Conservation (phyloP, 2,329 filamentous ascomycete genomes). For the Torrubiellomyces zombiae region DNA sequence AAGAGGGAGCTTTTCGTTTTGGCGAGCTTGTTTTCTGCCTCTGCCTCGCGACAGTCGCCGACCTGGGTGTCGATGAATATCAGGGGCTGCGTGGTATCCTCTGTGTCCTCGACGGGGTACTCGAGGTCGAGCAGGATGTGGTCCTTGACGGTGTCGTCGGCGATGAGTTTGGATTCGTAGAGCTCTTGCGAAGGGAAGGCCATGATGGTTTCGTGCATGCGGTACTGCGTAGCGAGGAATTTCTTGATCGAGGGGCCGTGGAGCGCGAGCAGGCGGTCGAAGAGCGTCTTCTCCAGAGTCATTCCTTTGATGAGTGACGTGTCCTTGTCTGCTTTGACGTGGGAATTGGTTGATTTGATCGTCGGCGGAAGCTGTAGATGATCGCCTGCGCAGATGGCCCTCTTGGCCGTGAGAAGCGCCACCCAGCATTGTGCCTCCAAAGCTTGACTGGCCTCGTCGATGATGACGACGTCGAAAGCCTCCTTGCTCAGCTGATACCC, state of each 20-base stretch:
- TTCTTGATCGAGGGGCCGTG: conserved; percentile 75
- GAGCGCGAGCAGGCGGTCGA: conserved; percentile 69
- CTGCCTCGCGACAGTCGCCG: conserved; percentile 73
- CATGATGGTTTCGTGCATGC: conserved; percentile 96
- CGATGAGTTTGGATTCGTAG: conserved; percentile 68
- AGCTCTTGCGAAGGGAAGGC: conserved; percentile 77
- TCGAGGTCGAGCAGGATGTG: conserved; percentile 62
- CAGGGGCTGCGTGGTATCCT: conserved; percentile 75
- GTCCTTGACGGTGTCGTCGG: conserved; percentile 60
- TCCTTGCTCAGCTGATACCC: conserved; percentile 66
- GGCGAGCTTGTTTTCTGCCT: conserved; percentile 45
- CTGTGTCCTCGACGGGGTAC: conserved; percentile 61
- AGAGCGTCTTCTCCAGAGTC: conserved; percentile 75
- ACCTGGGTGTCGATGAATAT: conserved; percentile 96
- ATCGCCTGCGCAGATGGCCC: conserved; percentile 83
- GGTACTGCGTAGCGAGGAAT: conserved; percentile 94
- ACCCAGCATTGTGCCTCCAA: conserved; percentile 97
- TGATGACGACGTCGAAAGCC: conserved; percentile 81
- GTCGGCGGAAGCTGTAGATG: conserved; percentile 89
- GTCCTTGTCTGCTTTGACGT: conserved; percentile 21
- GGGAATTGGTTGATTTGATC: conserved; percentile 61
- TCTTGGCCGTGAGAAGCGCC: conserved; percentile 60
- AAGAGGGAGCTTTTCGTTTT: conserved; percentile 28
- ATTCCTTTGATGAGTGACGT: conserved; percentile 29
- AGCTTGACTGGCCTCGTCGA: conserved; percentile 92